Conservation (phyloP, 495 filamentous ascomycete species). For the Podospora pseudocomata region DNA sequence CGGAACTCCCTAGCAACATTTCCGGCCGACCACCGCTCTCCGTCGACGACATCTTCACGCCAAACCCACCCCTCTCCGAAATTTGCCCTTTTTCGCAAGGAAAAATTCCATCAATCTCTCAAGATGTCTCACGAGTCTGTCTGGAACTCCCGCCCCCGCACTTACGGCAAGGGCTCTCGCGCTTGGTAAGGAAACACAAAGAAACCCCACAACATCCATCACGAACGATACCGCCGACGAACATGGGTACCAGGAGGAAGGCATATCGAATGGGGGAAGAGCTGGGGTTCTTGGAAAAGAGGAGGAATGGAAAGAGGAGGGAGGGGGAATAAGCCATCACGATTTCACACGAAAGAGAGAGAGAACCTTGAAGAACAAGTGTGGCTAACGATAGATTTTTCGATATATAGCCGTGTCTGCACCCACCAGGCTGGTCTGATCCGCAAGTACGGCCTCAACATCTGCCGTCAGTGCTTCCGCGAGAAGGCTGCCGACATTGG, state of each 20-base stretch:
- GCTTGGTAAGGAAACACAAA: constrained; percentile 64
- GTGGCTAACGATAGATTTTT: constrained; percentile 22
- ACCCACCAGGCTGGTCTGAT: constrained; percentile 91
- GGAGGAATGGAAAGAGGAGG: not conserved
- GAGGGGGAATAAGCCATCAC: not conserved
- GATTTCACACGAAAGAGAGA: not conserved
- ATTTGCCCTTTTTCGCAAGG: constrained; percentile 12
- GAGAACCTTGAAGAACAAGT: constrained; percentile 18
- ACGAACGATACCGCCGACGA: constrained; percentile 3
- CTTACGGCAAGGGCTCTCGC: constrained; percentile 92
- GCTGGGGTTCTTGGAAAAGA: not conserved
- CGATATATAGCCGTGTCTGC: constrained; percentile 77
- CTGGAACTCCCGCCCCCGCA: constrained; percentile 97
- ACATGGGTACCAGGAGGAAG: constrained; percentile 9
- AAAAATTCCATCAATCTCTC: constrained; percentile 27
- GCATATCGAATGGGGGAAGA: not conserved
- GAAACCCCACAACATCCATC: constrained; percentile 8
- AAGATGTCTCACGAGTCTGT: constrained; percentile 98
- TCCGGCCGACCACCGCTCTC: constrained; percentile 17
- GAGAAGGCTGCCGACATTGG: constrained; percentile 96
- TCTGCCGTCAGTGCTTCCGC: constrained; percentile 99
- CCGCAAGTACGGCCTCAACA: constrained; percentile 98
- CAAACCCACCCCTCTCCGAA: constrained; percentile 16
- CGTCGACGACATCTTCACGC: constrained; percentile 19
- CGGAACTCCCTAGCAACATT: constrained; percentile 14